Conservation (phyloP, 2,329 filamentous ascomycete genomes). For the Pseudopithomyces chartarum region DNA sequence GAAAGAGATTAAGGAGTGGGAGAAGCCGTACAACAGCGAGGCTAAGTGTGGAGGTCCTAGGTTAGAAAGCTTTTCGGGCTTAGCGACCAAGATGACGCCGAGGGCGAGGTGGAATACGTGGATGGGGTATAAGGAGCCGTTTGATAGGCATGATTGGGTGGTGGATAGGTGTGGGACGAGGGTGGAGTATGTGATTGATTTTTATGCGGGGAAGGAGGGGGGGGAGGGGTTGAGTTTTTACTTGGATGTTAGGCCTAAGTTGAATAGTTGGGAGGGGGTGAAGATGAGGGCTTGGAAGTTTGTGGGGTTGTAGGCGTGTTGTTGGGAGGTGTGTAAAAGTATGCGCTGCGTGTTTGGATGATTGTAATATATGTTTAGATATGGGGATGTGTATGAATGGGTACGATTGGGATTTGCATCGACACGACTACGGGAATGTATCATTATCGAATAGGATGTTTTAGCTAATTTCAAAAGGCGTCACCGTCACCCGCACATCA, state of each 20-base stretch:
- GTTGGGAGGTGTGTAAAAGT: not conserved
- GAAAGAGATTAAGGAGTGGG: slow-evolving; percentile 90
- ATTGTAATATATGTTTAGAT: not conserved
- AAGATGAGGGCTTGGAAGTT: slow-evolving; percentile 60
- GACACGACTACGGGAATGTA: not conserved
- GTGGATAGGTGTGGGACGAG: slow-evolving; percentile 85
- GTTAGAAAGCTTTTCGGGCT: slow-evolving; percentile 81
- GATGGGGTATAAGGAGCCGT: slow-evolving; percentile 87
- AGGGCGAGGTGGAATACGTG: slow-evolving; percentile 81
- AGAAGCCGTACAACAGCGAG: slow-evolving; percentile 65
- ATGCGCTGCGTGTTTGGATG: not conserved
- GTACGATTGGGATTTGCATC: not conserved
- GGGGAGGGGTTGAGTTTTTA: slow-evolving; percentile 64
- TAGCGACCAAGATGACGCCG: slow-evolving; percentile 70
- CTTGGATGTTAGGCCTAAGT: slow-evolving; percentile 67
- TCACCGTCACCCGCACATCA: not conserved
- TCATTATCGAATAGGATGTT: not conserved
- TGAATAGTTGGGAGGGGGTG: slow-evolving; percentile 66
- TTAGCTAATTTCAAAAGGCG: slow-evolving; percentile 1
- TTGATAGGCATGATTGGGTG: slow-evolving; percentile 97
- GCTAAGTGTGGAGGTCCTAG: slow-evolving; percentile 76
- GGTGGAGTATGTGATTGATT: slow-evolving; percentile 97
- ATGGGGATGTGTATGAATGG: not conserved
- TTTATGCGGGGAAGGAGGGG: slow-evolving; percentile 75
- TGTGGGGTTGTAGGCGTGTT: slow-evolving; percentile 48